phyloP scores from a whole-genome alignment of 768 basidiomycete genomes.

The Chalciporus pseudorubinellus region DNA sequence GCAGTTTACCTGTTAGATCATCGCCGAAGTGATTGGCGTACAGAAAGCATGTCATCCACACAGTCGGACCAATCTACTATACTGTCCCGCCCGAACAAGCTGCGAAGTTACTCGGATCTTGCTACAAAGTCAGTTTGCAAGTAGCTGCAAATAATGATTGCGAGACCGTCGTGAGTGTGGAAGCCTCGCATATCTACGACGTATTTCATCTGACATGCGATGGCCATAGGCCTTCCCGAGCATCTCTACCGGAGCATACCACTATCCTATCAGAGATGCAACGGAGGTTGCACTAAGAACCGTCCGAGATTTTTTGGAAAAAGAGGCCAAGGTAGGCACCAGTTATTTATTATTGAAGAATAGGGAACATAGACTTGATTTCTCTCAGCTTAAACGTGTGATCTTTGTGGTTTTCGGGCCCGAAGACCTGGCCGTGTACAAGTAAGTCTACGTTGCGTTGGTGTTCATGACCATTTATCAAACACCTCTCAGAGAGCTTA shows the following conservation, averaged over 20 bases:
- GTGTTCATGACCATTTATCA: neutral
- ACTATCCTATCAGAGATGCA: constrained; percentile 73
- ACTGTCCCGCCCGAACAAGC: constrained; percentile 25
- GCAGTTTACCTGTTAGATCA: neutral
- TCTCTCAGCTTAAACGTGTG: constrained; percentile 57
- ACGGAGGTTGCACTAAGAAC: constrained; percentile 65
- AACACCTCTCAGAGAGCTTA: constrained; percentile 36
- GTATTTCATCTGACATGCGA: neutral
- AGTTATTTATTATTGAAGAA: neutral
- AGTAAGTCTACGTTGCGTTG: constrained; percentile 43
- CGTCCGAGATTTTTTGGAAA: constrained; percentile 56
- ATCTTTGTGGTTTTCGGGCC: constrained; percentile 74
- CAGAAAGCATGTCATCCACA: constrained; percentile 73
- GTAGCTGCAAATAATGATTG: constrained; percentile 59
- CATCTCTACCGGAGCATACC: constrained; percentile 77
- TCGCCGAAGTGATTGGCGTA: neutral
- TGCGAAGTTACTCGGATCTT: constrained; percentile 57
- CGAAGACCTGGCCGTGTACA: constrained; percentile 60
- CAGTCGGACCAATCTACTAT: constrained; percentile 71
- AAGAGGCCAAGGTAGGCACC: constrained; percentile 41
- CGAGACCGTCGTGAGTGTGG: constrained; percentile 55
- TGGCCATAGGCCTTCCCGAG: constrained; percentile 68
- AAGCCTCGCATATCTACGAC: neutral
- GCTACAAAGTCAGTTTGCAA: constrained; percentile 63
- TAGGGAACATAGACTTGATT: neutral